A percentile compares a stretch with the other conserved stretches of the same genome.
phyloP scores from a whole-genome alignment of 2,329 filamentous ascomycete species.

The Fusarium citri region DNA sequence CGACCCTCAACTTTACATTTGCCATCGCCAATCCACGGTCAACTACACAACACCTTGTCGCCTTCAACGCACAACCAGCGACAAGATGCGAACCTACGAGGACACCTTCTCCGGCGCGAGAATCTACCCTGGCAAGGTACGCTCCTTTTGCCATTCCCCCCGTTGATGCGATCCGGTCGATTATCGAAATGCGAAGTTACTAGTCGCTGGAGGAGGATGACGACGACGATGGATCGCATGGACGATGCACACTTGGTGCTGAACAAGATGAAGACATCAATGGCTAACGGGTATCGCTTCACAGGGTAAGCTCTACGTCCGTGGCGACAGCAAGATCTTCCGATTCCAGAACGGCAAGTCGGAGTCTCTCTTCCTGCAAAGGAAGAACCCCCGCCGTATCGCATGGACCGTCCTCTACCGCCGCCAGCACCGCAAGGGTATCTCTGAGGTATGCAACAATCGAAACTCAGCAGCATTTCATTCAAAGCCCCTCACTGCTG shows the following conservation, averaged over 20 bases:
- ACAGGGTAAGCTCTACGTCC: conserved; percentile 99
- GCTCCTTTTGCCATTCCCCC: conserved; percentile 42
- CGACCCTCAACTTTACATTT: conserved; percentile 49
- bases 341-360: conserved; percentile 99
- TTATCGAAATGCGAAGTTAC: conserved; percentile 35
- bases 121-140: conserved; percentile 77
- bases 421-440: conserved; percentile 99
- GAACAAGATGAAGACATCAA: conserved; percentile 25
- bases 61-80: conserved; percentile 54
- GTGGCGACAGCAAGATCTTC: conserved; percentile 99
- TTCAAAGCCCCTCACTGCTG: neutral
- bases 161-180: conserved; percentile 41
- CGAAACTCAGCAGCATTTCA: neutral
- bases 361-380: conserved; percentile 99
- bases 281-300: conserved; percentile 47
- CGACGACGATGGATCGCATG: conserved; percentile 31
- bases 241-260: conserved; percentile 16
- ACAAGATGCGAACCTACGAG: conserved; percentile 75
- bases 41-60: conserved; percentile 58
- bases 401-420: conserved; percentile 98
- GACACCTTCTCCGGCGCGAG: conserved; percentile 74
- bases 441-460: conserved; percentile 88
- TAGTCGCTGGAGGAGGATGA: conserved; percentile 21
- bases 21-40: conserved; percentile 55
- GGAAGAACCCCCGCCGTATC: conserved; percentile 99